Evolutionary conservation across 257 asterid genomes (phyloP).

Genomic region (Solanum ossicruentum): DNA sequence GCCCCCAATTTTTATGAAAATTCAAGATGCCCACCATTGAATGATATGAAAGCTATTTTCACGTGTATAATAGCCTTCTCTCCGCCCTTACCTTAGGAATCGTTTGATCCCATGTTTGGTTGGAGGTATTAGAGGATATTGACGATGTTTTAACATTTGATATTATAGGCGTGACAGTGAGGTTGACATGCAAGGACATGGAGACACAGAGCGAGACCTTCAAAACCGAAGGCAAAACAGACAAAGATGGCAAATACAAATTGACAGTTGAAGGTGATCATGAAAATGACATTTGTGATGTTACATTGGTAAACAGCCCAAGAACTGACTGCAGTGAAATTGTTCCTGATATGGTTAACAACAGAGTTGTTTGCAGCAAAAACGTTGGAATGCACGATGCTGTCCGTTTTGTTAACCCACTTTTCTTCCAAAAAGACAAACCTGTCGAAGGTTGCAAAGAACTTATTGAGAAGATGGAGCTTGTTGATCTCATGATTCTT

Average conservation of each 20-base stretch:
- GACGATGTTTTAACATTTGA: background rate
- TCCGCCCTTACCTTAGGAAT: too few species aligned
- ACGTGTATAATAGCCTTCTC: too few species aligned
- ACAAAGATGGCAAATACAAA: constrained; percentile 8
- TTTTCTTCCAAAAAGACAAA: constrained; percentile 16
- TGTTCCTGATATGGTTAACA: background rate
- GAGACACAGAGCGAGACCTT: background rate
- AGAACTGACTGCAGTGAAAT: constrained; percentile 6
- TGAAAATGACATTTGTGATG: constrained; percentile 33
- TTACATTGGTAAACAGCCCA: constrained; percentile 14
- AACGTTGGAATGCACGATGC: constrained; percentile 13
- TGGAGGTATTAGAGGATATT: too few species aligned
- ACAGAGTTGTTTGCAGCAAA: constrained; percentile 13
- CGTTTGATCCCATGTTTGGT: too few species aligned
- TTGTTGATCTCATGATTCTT: background rate
- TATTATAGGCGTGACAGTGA: constrained; percentile 16
- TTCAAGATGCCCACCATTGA: too few species aligned
- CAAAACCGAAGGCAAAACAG: constrained; percentile 4
- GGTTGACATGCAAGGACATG: constrained; percentile 16
- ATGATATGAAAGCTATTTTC: too few species aligned
- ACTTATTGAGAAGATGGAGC: constrained; percentile 8
- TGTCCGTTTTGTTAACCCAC: constrained; percentile 21
- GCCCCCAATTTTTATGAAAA: too few species aligned
- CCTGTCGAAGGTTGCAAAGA: background rate
- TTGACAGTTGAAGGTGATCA: constrained; percentile 19